Percentiles rank a stretch among this genome's conserved stretches.
These are phyloP conservation scores for Cerioporus squamosus DNA, from an alignment of 1,284 basidiomycete genomes.

Conservation along the genomic window DNA sequence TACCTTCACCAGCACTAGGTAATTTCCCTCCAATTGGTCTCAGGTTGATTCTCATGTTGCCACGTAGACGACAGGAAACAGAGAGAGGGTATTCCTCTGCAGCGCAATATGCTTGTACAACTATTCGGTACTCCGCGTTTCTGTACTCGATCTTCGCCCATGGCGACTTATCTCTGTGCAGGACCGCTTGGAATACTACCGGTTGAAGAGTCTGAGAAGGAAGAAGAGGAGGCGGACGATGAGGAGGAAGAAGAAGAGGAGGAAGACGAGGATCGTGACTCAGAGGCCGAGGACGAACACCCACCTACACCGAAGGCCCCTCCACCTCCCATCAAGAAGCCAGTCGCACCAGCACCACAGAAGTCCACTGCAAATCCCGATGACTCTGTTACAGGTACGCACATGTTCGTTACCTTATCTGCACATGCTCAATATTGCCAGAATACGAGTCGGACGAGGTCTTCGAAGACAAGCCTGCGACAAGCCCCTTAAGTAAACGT, in stretches of 20 bases:
- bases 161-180: not conserved
- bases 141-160: not conserved
- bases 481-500: not conserved
- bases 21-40: not conserved
- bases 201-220: conserved; percentile 20
- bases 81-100: conserved; percentile 1
- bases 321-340: conserved; percentile 2
- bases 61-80: not conserved
- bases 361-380: conserved; percentile 2
- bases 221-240: conserved; percentile 15
- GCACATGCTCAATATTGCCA: not conserved
- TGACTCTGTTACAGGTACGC: conserved; percentile 21
- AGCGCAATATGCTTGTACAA: conserved; percentile 24
- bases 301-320: conserved; percentile 3
- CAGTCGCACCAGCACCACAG: not conserved
- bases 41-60: not conserved
- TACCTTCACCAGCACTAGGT: not conserved
- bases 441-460: conserved; percentile 17
- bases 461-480: not conserved
- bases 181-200: conserved; percentile 24
- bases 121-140: not conserved
- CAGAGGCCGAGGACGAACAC: conserved; percentile 3
- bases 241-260: conserved; percentile 17
- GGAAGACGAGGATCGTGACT: conserved; percentile 15
- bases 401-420: no score